Evolutionary conservation across 495 filamentous ascomycete species (phyloP).

Genomic region (Xylaria sp.): DNA sequence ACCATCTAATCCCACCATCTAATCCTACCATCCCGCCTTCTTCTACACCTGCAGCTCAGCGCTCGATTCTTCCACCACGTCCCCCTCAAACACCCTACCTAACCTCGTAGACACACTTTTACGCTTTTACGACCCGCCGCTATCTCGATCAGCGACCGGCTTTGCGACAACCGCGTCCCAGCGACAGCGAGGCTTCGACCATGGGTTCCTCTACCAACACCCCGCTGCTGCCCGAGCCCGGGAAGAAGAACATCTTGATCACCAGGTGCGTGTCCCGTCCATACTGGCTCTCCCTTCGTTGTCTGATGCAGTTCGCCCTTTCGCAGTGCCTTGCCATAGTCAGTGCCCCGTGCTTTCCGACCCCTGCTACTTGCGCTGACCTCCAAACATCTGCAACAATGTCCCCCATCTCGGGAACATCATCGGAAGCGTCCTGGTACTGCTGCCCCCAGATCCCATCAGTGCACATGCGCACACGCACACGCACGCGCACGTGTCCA

Average conservation of each 20-base stretch:
- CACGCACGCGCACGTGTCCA: neutral
- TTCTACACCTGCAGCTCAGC: neutral
- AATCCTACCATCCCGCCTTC: neutral
- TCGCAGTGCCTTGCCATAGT: slow-evolving; percentile 26
- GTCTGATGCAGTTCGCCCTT: neutral
- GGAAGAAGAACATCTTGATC: slow-evolving; percentile 27
- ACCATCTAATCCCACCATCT: neutral
- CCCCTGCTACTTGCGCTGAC: neutral
- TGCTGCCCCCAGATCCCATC: neutral
- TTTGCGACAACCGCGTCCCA: neutral
- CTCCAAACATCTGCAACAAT: slow-evolving; percentile 66
- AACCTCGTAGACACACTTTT: no score
- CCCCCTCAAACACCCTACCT: neutral
- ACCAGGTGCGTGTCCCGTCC: slow-evolving; percentile 15
- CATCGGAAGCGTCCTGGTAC: slow-evolving; percentile 78
- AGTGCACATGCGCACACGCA: no score
- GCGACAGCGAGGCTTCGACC: neutral
- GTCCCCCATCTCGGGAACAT: slow-evolving; percentile 95
- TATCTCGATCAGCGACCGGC: no score
- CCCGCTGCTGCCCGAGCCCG: slow-evolving; percentile 25
- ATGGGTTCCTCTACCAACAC: slow-evolving; percentile 15
- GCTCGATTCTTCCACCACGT: neutral
- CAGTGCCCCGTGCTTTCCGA: neutral
- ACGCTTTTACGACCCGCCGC: no score
- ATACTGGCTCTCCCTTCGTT: neutral